Evolutionary conservation across 148 eudicot genomes (phyloP), one percentile per base, ranked within the genome.

Genomic region (Simmondsia chinensis): DNA sequence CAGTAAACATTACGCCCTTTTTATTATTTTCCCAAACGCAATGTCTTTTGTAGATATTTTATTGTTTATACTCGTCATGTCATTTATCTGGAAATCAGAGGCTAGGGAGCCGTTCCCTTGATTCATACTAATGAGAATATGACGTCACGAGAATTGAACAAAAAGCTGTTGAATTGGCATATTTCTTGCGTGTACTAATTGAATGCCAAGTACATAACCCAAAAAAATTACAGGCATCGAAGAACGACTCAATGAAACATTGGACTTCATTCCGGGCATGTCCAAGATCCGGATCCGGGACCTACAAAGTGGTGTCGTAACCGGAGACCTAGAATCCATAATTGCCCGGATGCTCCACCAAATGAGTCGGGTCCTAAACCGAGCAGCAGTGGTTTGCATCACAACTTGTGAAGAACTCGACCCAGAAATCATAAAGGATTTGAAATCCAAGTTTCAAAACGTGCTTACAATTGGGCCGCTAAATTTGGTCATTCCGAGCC

Each of bases 321-420:
- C 14, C 1, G 73, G 66, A 25, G 56, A 69, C 21, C 24, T 46
- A 24, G 50, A 52, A 7, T 52, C 76, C 9, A 43, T 61, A 4
- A 32, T 77, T 16, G 13, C 70, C 2, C 4, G 33, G 21, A 55
- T 64, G 63, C 24, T 69, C 13, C 54, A 77, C 35, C 55, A 65
- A 39, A 70, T 73, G 76, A 65, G 56, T 5, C 39, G 32, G 16
- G 50, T 22, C 9, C 43, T 77, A 9, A 59, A 64, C 1, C 43
- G 49, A 16, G 72, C 83, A 39, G 33, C 63, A 1, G 73, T 71
- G n/a, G 54, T 77, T 10, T 39, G 56, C 17, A 15, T 70, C 1
- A 73, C 65, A 34, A 69, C 80, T 16, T 77, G 69, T 16, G 74
- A 70, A 41, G 84, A 73, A 21, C 36, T 77, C 34, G 63, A 70